Percentiles rank a stretch among this genome's conserved stretches.
Evolutionary conservation across 345 rosid genomes (phyloP).

Genomic region (Euphorbia tirucalli): DNA sequence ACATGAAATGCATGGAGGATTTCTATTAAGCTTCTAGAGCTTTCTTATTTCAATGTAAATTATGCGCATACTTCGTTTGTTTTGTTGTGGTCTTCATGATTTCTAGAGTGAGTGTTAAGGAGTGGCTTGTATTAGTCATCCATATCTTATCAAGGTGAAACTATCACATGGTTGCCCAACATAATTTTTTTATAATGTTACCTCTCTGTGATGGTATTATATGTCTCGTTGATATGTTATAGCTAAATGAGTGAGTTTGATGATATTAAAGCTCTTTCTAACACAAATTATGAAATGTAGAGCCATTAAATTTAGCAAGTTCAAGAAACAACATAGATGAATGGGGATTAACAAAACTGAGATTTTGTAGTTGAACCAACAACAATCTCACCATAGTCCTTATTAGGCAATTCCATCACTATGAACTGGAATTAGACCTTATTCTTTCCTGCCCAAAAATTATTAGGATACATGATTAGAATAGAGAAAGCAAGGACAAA

Average conservation of each 20-base stretch:
- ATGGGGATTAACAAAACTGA: slow-evolving; percentile 10
- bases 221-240: slow-evolving; percentile 15
- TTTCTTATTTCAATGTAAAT: not conserved
- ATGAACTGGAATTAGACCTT: slow-evolving; percentile 9
- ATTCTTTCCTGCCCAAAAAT: slow-evolving; percentile 15
- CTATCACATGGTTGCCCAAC: slow-evolving; percentile 33
- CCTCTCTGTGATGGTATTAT: slow-evolving; percentile 32
- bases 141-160: slow-evolving; percentile 16
- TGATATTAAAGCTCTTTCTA: slow-evolving; percentile 5
- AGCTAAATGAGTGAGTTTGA: slow-evolving; percentile 12
- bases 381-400: slow-evolving; percentile 12
- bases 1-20: too few species aligned
- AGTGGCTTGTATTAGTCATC: slow-evolving; percentile 21
- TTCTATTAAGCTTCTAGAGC: slow-evolving; percentile 11
- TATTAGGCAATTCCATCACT: slow-evolving; percentile 14
- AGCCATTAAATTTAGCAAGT: not conserved
- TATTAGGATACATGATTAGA: slow-evolving; percentile 19
- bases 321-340: not conserved
- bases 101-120: slow-evolving; percentile 8
- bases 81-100: slow-evolving; percentile 9
- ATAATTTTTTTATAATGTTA: slow-evolving; percentile 36
- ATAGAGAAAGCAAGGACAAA: slow-evolving; percentile 45
- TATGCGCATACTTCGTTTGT: slow-evolving; percentile 6
- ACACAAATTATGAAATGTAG: not conserved
- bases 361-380: slow-evolving; percentile 14